Evolutionary conservation across 768 basidiomycete species (phyloP).

Genomic region (Lentinula raphanica): DNA sequence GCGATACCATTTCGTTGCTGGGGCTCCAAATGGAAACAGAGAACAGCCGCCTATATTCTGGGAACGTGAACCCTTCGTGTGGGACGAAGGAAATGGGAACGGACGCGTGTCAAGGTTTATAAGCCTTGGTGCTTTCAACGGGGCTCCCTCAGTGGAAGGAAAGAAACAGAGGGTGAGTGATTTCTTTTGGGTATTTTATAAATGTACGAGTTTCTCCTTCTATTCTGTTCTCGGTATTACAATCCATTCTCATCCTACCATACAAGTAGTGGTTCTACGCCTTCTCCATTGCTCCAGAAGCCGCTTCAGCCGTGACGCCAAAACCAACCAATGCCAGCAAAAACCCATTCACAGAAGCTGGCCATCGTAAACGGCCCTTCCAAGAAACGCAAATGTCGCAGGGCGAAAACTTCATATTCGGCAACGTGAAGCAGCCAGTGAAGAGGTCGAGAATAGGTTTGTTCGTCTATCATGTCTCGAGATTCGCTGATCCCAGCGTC

Average conservation of each 20-base stretch:
- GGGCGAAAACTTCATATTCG: conserved; percentile 68
- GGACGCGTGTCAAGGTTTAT: conserved; percentile 75
- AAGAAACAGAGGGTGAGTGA: conserved; percentile 82
- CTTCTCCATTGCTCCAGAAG: conserved; percentile 70
- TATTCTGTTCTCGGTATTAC: conserved; percentile 7
- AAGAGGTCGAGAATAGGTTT: conserved; percentile 57
- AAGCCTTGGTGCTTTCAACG: conserved; percentile 84
- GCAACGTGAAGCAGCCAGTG: conserved; percentile 47
- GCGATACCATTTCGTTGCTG: conserved; percentile 80
- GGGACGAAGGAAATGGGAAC: conserved; percentile 60
- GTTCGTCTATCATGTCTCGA: conserved; percentile 11
- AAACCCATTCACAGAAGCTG: conserved; percentile 59
- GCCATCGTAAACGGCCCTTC: conserved; percentile 49
- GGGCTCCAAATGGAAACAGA: conserved; percentile 23
- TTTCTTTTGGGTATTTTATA: not conserved
- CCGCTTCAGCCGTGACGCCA: conserved; percentile 26
- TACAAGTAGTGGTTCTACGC: conserved; percentile 90
- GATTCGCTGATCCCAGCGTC: not conserved
- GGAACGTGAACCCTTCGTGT: conserved; percentile 91
- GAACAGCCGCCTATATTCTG: conserved; percentile 76
- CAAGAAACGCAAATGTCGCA: conserved; percentile 30
- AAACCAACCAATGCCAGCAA: conserved; percentile 60
- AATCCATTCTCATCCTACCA: not conserved
- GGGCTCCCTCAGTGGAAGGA: conserved; percentile 37
- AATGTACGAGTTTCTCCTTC: not conserved